Base-by-base conservation (phyloP, 2,329 filamentous ascomycete genomes). In the Apiospora sp. region DNA sequence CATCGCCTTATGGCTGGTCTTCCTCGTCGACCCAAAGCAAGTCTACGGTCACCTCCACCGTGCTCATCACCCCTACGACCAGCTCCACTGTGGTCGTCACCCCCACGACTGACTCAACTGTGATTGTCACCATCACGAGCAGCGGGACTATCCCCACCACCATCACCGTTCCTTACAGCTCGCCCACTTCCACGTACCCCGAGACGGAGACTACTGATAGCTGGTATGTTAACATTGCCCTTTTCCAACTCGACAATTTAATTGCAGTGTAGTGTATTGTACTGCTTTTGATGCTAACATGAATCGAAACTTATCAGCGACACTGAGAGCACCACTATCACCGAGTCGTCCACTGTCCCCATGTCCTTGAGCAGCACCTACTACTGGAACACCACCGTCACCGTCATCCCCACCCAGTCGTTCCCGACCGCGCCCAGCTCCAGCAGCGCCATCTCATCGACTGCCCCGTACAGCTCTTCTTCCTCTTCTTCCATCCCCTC, bases 301-400 rank as follows among this genome's bases (percentile, higher is more conserved):
- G 7, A 41, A 10, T 0, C 7, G 37, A 10, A 41, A 8, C 37
- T 10, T 10, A 10, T 1, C 37, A 41, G 37, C 7, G 37, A 41
- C 7, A 64, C 58, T 37, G 58, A 64, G 34, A 64, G 58, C 58
- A 41, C 58, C 12, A 27, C 51, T 6, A 61, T 44, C n/a, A 43
- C 37, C 7, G 24, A 34, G 8, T 61, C 51, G 30, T 48, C 24
- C 22, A 71, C 30, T 19, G 5, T 10, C 4, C 27, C 68, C 27
- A 7, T 41, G 8, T 41, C 16, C 44, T 37, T 24, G 43, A 54
- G 27, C 27, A 37, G 16, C 27, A 37, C 27, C 24, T 70, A 43
- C 68, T 34, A 43, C 8, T 72, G 71, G 71, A 72, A 67, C 67
- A 70, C 51, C 34, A 72, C 71, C 43, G 70, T 43, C 67, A 70